Conservation (phyloP, 768 basidiomycete species). For the Ramaria rubella region DNA sequence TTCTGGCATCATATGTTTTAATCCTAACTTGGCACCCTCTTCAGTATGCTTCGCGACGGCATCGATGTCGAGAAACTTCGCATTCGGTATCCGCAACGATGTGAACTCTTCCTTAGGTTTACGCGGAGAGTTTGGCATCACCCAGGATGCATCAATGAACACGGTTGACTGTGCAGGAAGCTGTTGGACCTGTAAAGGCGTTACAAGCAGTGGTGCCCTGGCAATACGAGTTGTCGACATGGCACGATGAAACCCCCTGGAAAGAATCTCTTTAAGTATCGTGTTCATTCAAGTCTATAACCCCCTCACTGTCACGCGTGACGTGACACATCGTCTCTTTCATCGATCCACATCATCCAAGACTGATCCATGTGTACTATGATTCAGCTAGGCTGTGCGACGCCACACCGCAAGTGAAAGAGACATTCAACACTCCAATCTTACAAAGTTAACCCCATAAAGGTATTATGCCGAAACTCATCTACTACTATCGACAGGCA, state of each 20-base stretch:
- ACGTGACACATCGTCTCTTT: too few species aligned
- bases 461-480: too few species aligned
- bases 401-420: too few species aligned
- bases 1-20: slow-evolving; percentile 93
- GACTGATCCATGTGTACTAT: too few species aligned
- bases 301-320: too few species aligned
- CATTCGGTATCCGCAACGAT: slow-evolving; percentile 58
- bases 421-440: too few species aligned
- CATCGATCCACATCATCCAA: too few species aligned
- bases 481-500: too few species aligned
- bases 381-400: too few species aligned
- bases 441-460: too few species aligned
- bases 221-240: background rate
- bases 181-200: background rate
- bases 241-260: background rate
- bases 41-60: slow-evolving; percentile 66
- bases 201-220: slow-evolving; percentile 7
- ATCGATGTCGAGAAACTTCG: slow-evolving; percentile 77
- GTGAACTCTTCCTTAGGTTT: slow-evolving; percentile 64
- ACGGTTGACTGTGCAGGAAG: background rate
- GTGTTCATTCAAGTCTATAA: too few species aligned
- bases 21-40: slow-evolving; percentile 39
- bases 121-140: slow-evolving; percentile 84
- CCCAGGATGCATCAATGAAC: slow-evolving; percentile 79
- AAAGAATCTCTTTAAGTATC: too few species aligned